Percentiles rank a stretch among this genome's conserved stretches.
phyloP scores from a whole-genome alignment of 768 basidiomycete species.

The Boletus reticuloceps region DNA sequence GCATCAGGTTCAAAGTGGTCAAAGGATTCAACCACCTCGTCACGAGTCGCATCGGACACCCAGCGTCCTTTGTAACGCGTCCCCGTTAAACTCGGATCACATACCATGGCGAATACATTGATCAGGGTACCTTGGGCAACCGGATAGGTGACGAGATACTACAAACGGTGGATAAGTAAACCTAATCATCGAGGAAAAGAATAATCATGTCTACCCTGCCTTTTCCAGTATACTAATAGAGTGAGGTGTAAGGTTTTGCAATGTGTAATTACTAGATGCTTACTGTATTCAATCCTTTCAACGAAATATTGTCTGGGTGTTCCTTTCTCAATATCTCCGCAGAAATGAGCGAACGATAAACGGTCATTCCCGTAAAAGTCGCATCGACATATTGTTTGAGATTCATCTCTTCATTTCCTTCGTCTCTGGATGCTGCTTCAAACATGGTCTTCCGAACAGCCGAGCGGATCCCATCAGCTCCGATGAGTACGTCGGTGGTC shows the following conservation, averaged over 20 bases:
- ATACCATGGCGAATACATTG: slow-evolving; percentile 35
- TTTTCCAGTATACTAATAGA: slow-evolving; percentile 11
- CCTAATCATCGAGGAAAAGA: neutral
- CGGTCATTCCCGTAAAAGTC: slow-evolving; percentile 40
- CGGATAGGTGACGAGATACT: slow-evolving; percentile 43
- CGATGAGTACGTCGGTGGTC: slow-evolving; percentile 42
- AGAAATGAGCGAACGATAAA: slow-evolving; percentile 40
- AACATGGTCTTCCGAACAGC: slow-evolving; percentile 25
- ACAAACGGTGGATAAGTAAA: neutral
- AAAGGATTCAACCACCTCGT: slow-evolving; percentile 33
- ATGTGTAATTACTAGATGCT: slow-evolving; percentile 2
- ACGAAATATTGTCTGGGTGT: slow-evolving; percentile 19
- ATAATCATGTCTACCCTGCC: neutral
- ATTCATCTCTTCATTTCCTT: neutral
- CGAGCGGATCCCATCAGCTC: slow-evolving; percentile 45
- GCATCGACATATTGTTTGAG: slow-evolving; percentile 25
- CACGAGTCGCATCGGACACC: slow-evolving; percentile 27
- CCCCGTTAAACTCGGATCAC: slow-evolving; percentile 29
- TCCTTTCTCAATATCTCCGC: slow-evolving; percentile 28
- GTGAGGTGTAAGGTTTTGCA: slow-evolving; percentile 7
- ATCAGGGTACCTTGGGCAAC: slow-evolving; percentile 35
- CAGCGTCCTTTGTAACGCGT: slow-evolving; percentile 33
- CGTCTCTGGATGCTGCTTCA: slow-evolving; percentile 8
- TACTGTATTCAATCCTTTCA: slow-evolving; percentile 22
- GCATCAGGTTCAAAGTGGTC: slow-evolving; percentile 39